Percentiles rank a stretch among this genome's conserved stretches.
Evolutionary conservation across 352 stramenopile species (phyloP).

Genomic region (Pythium aphanidermatum): DNA sequence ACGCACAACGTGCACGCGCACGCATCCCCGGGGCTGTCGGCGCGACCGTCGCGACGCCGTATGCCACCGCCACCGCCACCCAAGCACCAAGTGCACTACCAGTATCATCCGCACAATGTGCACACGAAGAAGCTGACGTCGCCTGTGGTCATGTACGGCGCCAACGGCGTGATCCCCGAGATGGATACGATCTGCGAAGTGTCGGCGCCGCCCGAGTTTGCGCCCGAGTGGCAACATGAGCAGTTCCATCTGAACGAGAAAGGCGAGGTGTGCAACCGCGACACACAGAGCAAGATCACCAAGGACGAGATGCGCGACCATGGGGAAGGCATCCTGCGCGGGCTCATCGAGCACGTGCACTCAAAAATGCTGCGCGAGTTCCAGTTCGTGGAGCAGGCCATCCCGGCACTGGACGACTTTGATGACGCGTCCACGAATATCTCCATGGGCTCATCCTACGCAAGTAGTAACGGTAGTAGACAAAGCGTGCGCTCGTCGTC

Average conservation of each 20-base stretch:
- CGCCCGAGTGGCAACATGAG: slow-evolving; percentile 49
- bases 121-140: slow-evolving; percentile 12
- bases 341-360: slow-evolving; percentile 73
- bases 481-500: slow-evolving; percentile 57
- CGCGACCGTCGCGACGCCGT: slow-evolving; percentile 2
- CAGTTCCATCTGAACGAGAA: slow-evolving; percentile 50
- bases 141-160: slow-evolving; percentile 15
- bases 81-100: not conserved
- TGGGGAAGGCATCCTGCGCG: slow-evolving; percentile 60
- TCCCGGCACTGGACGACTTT: slow-evolving; percentile 60
- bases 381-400: slow-evolving; percentile 74
- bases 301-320: slow-evolving; percentile 65
- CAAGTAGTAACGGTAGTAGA: slow-evolving; percentile 5
- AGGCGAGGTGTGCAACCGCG: slow-evolving; percentile 46
- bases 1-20: too few relatives aligned
- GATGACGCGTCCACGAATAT: slow-evolving; percentile 20
- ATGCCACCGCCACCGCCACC: slow-evolving; percentile 6
- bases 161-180: slow-evolving; percentile 26
- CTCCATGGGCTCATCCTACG: slow-evolving; percentile 32
- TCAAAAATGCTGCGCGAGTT: slow-evolving; percentile 73
- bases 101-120: too few relatives aligned
- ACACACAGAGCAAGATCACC: slow-evolving; percentile 44
- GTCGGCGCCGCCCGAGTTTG: slow-evolving; percentile 33
- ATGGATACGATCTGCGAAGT: slow-evolving; percentile 80
- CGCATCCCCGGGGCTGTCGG: not conserved